A percentile compares a stretch with the other conserved stretches of the same genome.
These are phyloP conservation scores for Yamadazyma siamensis DNA, from an alignment of 1,139 yeast genomes.

Conservation along the genomic window DNA sequence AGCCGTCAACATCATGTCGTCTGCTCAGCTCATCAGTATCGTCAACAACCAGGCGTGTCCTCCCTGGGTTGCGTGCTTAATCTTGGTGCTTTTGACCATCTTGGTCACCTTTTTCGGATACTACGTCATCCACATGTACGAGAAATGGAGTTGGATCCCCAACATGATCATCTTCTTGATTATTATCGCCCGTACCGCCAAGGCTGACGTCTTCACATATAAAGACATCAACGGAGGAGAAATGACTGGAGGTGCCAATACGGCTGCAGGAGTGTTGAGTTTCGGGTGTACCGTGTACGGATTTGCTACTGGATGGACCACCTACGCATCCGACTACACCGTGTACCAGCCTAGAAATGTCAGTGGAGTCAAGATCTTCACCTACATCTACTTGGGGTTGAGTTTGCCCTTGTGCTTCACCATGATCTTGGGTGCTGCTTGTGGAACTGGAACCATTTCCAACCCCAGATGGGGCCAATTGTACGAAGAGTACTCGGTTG, in stretches of 20 bases:
- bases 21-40: constrained; percentile 80
- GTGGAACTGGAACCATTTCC: constrained; percentile 61
- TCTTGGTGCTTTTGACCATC: constrained; percentile 66
- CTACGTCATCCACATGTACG: constrained; percentile 75
- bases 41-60: constrained; percentile 72
- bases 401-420: constrained; percentile 67
- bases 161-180: constrained; percentile 68
- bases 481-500: constrained; percentile 57
- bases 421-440: constrained; percentile 83
- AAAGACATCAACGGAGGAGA: constrained; percentile 27
- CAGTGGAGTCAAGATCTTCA: constrained; percentile 56
- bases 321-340: constrained; percentile 90
- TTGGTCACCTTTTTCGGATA: constrained; percentile 85
- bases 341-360: constrained; percentile 73
- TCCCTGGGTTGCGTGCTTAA: constrained; percentile 87
- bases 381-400: constrained; percentile 61
- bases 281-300: constrained; percentile 87
- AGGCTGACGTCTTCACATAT: constrained; percentile 50
- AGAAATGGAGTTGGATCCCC: constrained; percentile 88
- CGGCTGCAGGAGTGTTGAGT: constrained; percentile 76
- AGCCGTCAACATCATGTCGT: constrained; percentile 85
- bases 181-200: constrained; percentile 73
- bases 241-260: constrained; percentile 50
- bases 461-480: constrained; percentile 47
- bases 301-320: constrained; percentile 93